Conservation (phyloP, 495 filamentous ascomycete species). For the Melanomma pulvis-pyrius region DNA sequence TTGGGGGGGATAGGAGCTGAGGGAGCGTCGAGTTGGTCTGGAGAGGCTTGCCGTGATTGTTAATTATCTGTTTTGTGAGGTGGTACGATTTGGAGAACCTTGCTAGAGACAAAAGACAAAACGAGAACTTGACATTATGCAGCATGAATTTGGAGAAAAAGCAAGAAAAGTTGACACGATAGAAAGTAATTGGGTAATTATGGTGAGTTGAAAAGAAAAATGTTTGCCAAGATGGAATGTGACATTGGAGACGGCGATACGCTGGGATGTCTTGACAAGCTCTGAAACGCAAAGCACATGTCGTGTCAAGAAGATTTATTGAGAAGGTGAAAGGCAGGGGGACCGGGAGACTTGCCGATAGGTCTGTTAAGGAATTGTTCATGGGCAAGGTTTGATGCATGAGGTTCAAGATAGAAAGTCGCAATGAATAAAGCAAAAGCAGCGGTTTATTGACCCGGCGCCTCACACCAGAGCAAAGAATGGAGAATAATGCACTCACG, state of each 20-base stretch:
- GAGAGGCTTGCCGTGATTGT: neutral
- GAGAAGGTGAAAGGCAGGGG: neutral
- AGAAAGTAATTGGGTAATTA: too few relatives aligned
- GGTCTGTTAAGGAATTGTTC: neutral
- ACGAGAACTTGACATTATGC: too few relatives aligned
- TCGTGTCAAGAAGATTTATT: neutral
- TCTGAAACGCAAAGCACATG: neutral
- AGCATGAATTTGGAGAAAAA: too few relatives aligned
- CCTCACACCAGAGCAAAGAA: neutral
- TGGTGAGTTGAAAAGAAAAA: neutral
- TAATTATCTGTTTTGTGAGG: slow-evolving; percentile 1
- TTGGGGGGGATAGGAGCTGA: slow-evolving; percentile 26
- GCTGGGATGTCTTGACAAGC: neutral
- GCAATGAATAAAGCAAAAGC: neutral
- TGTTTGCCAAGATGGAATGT: neutral
- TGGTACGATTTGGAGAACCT: neutral
- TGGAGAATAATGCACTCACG: slow-evolving; percentile 7
- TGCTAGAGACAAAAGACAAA: neutral
- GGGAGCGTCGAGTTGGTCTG: slow-evolving; percentile 5
- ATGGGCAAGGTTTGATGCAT: neutral
- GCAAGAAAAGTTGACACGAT: too few relatives aligned
- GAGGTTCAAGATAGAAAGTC: neutral
- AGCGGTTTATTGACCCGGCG: neutral
- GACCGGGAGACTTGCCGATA: neutral
- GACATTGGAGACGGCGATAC: neutral